These are phyloP conservation scores for Zymoseptoria pseudotritici DNA, from an alignment of 2,329 filamentous ascomycete genomes.

Conservation along the genomic window DNA sequence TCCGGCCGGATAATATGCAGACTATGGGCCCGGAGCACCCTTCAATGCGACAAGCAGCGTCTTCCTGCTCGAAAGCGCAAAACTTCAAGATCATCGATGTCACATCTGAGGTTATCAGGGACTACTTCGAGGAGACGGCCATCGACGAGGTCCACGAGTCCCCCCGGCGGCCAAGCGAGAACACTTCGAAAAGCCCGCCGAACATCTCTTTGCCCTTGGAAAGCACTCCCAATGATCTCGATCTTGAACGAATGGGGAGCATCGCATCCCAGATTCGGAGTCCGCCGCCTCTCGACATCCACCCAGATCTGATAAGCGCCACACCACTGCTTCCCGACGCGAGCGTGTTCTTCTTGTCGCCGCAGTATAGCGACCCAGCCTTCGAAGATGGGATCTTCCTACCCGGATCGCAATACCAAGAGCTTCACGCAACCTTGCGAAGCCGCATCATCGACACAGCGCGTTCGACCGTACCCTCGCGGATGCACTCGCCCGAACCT, in stretches of 20 bases:
- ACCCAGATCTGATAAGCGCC: not conserved
- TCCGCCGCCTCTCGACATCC: not conserved
- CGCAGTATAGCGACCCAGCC: conserved; percentile 21
- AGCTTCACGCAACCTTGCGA: conserved; percentile 25
- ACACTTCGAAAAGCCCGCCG: not conserved
- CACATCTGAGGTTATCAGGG: conserved; percentile 25
- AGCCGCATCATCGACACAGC: conserved; percentile 28
- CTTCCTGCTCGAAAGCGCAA: conserved; percentile 7
- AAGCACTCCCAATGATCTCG: not conserved
- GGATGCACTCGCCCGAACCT: conserved; percentile 20
- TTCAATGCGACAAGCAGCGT: conserved; percentile 22
- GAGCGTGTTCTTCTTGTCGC: conserved; percentile 15
- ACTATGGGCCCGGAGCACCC: conserved; percentile 24
- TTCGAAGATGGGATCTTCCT: conserved; percentile 29
- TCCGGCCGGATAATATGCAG: conserved; percentile 23
- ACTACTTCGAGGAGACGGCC: conserved; percentile 22
- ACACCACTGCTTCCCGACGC: not conserved
- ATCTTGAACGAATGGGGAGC: not conserved
- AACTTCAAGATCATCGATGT: conserved; percentile 25
- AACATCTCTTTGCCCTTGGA: not conserved
- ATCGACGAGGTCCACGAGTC: conserved; percentile 9
- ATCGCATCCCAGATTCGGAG: not conserved
- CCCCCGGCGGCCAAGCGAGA: not conserved
- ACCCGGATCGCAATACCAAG: conserved; percentile 26
- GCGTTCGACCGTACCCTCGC: conserved; percentile 22